Conservation (phyloP, 306 rosid genomes). For the Trifolium subterraneum region DNA sequence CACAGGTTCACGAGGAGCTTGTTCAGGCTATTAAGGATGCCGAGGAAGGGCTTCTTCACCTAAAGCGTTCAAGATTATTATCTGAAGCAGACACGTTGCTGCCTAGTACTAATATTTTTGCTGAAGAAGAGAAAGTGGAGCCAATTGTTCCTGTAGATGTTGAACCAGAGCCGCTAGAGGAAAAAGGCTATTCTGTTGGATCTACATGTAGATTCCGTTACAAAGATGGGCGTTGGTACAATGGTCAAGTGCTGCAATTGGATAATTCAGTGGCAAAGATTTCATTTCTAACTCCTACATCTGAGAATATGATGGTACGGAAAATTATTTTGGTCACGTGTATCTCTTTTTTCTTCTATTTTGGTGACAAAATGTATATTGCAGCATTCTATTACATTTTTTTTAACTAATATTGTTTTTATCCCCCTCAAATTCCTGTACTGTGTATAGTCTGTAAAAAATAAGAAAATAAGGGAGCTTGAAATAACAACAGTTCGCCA, state of each 20-base stretch:
- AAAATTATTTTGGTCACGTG: constrained; percentile 20
- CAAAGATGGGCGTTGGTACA: constrained; percentile 92
- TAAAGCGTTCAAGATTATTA: constrained; percentile 79
- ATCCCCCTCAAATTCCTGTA: background rate
- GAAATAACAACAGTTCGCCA: constrained; percentile 22
- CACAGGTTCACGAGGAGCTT: constrained; percentile 83
- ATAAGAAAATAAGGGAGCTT: constrained; percentile 33
- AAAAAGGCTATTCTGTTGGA: constrained; percentile 63
- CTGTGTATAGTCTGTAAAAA: background rate
- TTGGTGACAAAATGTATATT: constrained; percentile 11
- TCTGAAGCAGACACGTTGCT: constrained; percentile 74
- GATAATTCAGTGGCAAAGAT: constrained; percentile 68
- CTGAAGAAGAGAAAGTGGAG: constrained; percentile 62
- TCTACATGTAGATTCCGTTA: constrained; percentile 88
- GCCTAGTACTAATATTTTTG: constrained; percentile 39
- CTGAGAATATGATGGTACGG: constrained; percentile 89
- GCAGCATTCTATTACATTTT: constrained; percentile 8
- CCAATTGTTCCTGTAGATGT: constrained; percentile 59
- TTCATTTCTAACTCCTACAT: constrained; percentile 86
- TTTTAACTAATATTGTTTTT: constrained; percentile 12
- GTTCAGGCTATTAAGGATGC: constrained; percentile 85
- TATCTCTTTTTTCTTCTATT: constrained; percentile 23
- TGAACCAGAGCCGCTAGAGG: constrained; percentile 65
- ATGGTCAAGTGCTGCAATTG: constrained; percentile 70
- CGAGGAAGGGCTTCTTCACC: constrained; percentile 86